These are phyloP conservation scores for Diaporthe citriasiana DNA, from an alignment of 2,329 filamentous ascomycete genomes.

Conservation along the genomic window DNA sequence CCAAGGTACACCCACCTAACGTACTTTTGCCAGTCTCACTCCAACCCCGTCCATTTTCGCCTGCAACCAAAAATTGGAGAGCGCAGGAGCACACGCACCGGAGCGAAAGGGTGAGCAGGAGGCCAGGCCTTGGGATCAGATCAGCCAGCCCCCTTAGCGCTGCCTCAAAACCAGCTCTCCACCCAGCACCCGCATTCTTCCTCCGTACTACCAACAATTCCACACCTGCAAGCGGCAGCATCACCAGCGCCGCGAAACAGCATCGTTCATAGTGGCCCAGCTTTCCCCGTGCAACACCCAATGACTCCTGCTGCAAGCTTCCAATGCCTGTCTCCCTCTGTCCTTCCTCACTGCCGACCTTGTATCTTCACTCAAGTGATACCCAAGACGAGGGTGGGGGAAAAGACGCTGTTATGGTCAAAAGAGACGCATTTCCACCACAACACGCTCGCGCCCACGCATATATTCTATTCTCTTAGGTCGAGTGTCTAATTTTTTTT, in stretches of 20 bases:
- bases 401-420: background rate
- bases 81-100: conserved; percentile 8
- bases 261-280: background rate
- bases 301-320: conserved; percentile 9
- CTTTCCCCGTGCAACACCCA: background rate
- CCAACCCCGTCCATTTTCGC: conserved; percentile 30
- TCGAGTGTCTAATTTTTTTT: background rate
- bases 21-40: conserved; percentile 31
- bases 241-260: conserved; percentile 6
- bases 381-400: background rate
- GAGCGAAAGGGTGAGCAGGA: conserved; percentile 46
- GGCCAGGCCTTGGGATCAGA: conserved; percentile 39
- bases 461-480: background rate
- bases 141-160: conserved; percentile 42
- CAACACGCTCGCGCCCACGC: background rate
- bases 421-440: background rate
- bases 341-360: background rate
- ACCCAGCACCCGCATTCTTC: conserved; percentile 34
- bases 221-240: conserved; percentile 14
- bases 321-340: background rate
- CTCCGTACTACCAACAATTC: conserved; percentile 36
- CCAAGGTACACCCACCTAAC: conserved; percentile 15
- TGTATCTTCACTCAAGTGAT: background rate
- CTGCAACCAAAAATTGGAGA: conserved; percentile 34
- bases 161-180: conserved; percentile 41